A percentile compares a stretch with the other conserved stretches of the same genome.
Evolutionary conservation across 495 filamentous ascomycete species (phyloP).

Genomic region (Aspergillus ostianus): DNA sequence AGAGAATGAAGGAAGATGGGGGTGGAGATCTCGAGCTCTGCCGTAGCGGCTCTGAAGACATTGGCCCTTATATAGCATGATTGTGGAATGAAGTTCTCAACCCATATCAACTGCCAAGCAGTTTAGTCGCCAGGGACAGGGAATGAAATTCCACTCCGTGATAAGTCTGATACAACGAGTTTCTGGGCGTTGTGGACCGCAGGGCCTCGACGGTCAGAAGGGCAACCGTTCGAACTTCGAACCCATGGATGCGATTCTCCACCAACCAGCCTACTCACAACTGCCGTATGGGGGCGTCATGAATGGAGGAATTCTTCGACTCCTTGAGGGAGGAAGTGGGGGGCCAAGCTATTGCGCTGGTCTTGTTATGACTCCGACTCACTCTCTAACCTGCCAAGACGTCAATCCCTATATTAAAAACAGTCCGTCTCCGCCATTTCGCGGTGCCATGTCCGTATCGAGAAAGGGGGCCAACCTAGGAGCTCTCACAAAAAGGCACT

Average conservation of each 20-base stretch:
- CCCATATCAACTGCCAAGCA: neutral
- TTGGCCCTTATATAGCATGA: neutral
- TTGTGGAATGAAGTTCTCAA: neutral
- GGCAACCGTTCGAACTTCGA: neutral
- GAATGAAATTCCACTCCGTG: neutral
- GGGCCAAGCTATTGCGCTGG: neutral
- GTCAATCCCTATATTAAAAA: neutral
- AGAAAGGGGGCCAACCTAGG: neutral
- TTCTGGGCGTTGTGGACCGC: neutral
- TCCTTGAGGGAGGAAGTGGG: neutral
- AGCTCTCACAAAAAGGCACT: neutral
- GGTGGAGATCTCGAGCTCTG: neutral
- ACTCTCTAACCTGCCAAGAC: neutral
- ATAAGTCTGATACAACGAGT: neutral
- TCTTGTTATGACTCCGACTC: neutral
- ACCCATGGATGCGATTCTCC: neutral
- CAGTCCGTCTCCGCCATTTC: neutral
- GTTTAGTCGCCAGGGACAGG: neutral
- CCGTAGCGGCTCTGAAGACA: neutral
- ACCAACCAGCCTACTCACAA: neutral
- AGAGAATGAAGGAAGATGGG: neutral
- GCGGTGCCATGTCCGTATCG: neutral
- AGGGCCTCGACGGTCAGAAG: neutral
- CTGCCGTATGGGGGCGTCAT: neutral
- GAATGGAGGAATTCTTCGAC: neutral